Percentiles rank a stretch among this genome's conserved stretches.
Evolutionary conservation across 1,284 basidiomycete genomes (phyloP).

Genomic region (Ceratobasidium theobromae): DNA sequence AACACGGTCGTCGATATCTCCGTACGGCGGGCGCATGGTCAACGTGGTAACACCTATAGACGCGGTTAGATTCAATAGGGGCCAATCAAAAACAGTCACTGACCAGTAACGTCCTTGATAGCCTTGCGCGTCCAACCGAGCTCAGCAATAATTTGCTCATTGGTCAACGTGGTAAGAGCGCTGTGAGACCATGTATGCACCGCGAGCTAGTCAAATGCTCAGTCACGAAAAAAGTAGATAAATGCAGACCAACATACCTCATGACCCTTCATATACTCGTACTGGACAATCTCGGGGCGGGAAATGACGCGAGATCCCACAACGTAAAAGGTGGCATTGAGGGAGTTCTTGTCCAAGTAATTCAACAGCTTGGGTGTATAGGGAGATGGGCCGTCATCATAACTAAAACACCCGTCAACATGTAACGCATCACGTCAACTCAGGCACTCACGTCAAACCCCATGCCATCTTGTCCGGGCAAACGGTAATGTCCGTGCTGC

Average conservation of each 20-base stretch:
- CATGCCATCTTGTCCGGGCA: constrained; percentile 82
- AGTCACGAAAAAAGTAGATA: constrained; percentile 36
- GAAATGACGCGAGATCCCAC: constrained; percentile 89
- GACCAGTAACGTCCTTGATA: constrained; percentile 57
- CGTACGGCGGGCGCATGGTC: constrained; percentile 71
- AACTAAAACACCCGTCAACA: constrained; percentile 47
- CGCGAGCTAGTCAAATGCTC: constrained; percentile 31
- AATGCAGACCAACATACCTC: constrained; percentile 57
- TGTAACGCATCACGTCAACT: constrained; percentile 1
- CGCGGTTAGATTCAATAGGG: no score
- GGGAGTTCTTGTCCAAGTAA: constrained; percentile 63
- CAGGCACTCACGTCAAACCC: constrained; percentile 61
- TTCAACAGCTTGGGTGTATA: constrained; percentile 79
- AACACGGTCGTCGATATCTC: constrained; percentile 80
- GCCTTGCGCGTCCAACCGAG: constrained; percentile 89
- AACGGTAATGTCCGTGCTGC: constrained; percentile 65
- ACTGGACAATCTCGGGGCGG: constrained; percentile 70
- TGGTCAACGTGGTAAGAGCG: constrained; percentile 76
- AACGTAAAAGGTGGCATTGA: constrained; percentile 88
- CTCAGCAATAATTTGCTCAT: constrained; percentile 88
- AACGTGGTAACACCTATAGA: constrained; percentile 81
- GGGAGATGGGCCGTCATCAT: constrained; percentile 81
- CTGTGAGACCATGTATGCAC: constrained; percentile 48
- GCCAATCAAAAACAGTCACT: no score
- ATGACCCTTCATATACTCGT: constrained; percentile 84